These are phyloP conservation scores for Baorangia bicolor DNA, from an alignment of 768 basidiomycete species.

Conservation along the genomic window DNA sequence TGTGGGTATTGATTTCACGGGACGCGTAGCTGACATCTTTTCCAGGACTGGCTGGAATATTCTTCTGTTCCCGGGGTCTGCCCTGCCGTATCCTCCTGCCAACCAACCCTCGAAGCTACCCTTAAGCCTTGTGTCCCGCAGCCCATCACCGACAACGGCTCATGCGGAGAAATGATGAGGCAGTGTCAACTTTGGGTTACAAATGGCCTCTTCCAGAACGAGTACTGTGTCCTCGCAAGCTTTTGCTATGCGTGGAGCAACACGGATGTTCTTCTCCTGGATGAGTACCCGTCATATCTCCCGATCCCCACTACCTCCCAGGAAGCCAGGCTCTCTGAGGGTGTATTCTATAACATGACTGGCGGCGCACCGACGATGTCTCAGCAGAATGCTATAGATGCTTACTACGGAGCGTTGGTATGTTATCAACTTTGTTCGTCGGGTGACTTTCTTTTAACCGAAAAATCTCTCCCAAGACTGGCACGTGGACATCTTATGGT, in stretches of 20 bases:
- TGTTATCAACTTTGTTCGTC: background rate
- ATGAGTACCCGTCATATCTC: conserved; percentile 12
- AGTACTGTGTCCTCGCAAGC: conserved; percentile 23
- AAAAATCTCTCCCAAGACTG: conserved; percentile 5
- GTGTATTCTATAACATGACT: conserved; percentile 22
- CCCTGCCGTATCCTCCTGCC: conserved; percentile 14
- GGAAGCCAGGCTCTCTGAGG: conserved; percentile 15
- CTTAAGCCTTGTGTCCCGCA: conserved; percentile 17
- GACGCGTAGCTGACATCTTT: background rate
- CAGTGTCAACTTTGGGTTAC: conserved; percentile 23
- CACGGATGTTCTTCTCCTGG: conserved; percentile 19
- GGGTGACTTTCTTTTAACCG: too few relatives aligned
- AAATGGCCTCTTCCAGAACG: conserved; percentile 25
- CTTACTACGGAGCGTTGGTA: conserved; percentile 22
- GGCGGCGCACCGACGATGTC: conserved; percentile 17
- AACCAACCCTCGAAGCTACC: background rate
- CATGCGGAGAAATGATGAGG: conserved; percentile 14
- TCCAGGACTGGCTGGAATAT: conserved; percentile 26
- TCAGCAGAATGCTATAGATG: conserved; percentile 21
- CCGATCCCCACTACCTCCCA: conserved; percentile 10
- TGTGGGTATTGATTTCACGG: background rate
- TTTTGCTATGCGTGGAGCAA: conserved; percentile 25
- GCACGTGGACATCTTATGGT: conserved; percentile 7
- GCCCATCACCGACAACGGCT: conserved; percentile 22
- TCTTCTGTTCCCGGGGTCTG: conserved; percentile 20